These are phyloP conservation scores for Gyrodon lividus DNA, from an alignment of 768 basidiomycete species.

Conservation along the genomic window DNA sequence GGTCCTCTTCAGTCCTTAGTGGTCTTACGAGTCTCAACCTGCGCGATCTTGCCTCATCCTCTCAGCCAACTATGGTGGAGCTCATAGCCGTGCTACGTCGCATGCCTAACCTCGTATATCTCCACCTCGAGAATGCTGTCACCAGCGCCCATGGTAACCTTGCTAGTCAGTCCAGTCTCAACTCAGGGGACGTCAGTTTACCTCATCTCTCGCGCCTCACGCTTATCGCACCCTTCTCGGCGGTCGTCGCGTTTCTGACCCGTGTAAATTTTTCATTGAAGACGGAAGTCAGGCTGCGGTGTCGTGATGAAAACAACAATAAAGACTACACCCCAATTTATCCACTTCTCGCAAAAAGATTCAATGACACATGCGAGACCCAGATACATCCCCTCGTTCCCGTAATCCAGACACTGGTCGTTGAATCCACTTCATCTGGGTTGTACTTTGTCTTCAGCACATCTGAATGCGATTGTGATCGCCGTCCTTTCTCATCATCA, in stretches of 20 bases:
- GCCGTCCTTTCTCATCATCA: slow-evolving; percentile 8
- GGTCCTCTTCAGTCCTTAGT: slow-evolving; percentile 36
- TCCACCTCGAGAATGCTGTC: slow-evolving; percentile 38
- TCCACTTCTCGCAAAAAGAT: slow-evolving; percentile 16
- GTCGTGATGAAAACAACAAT: slow-evolving; percentile 4
- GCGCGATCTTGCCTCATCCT: slow-evolving; percentile 22
- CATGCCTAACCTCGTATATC: slow-evolving; percentile 33
- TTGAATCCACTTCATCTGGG: slow-evolving; percentile 8
- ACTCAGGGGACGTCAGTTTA: slow-evolving; percentile 4
- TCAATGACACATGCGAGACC: slow-evolving; percentile 1
- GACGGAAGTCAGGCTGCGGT: slow-evolving; percentile 19
- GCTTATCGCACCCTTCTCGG: slow-evolving; percentile 18
- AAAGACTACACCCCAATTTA: slow-evolving; percentile 10
- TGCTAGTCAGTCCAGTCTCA: not conserved
- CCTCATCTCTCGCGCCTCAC: slow-evolving; percentile 15
- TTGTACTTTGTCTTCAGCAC: slow-evolving; percentile 20
- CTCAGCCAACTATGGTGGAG: slow-evolving; percentile 32
- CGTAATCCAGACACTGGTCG: slow-evolving; percentile 11
- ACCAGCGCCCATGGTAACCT: slow-evolving; percentile 16
- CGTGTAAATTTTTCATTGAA: slow-evolving; percentile 8
- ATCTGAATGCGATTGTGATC: slow-evolving; percentile 6
- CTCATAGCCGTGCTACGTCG: slow-evolving; percentile 34
- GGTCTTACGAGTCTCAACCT: slow-evolving; percentile 40
- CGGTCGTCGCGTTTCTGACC: slow-evolving; percentile 14
- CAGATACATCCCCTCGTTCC: slow-evolving; percentile 4